phyloP scores from a whole-genome alignment of 345 rosid genomes.

The Populus davidiana region DNA sequence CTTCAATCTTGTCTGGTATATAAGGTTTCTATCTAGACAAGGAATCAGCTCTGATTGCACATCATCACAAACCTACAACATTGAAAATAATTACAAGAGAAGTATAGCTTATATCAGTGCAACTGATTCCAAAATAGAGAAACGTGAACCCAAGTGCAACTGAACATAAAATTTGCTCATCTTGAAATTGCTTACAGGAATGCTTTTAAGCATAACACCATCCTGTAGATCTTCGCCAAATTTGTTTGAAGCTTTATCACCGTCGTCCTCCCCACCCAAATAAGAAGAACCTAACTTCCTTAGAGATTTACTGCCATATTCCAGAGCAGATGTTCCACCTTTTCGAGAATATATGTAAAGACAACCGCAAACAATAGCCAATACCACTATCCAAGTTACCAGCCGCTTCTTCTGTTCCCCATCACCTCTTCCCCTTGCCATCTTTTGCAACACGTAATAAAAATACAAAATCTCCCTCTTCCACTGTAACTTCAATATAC shows the following conservation, averaged over 20 bases:
- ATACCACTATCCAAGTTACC: conserved; percentile 47
- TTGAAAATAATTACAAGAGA: not conserved
- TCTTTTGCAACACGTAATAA: not conserved
- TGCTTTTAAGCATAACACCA: conserved; percentile 54
- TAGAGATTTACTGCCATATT: conserved; percentile 61
- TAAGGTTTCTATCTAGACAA: conserved; percentile 80
- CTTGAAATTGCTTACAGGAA: conserved; percentile 59
- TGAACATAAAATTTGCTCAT: not conserved
- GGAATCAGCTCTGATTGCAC: conserved; percentile 85
- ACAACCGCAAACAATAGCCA: conserved; percentile 61
- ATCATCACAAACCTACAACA: conserved; percentile 64
- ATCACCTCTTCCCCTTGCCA: conserved; percentile 83
- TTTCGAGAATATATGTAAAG: conserved; percentile 63
- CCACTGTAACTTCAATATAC: not conserved
- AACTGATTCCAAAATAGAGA: not conserved
- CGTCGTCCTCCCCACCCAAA: conserved; percentile 76
- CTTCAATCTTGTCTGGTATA: conserved; percentile 74
- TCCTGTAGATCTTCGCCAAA: conserved; percentile 47
- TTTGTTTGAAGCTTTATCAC: conserved; percentile 48
- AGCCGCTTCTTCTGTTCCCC: conserved; percentile 83
- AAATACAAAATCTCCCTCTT: not conserved
- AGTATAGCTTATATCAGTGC: not conserved
- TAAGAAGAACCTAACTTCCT: conserved; percentile 79
- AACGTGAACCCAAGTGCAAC: not conserved
- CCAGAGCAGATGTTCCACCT: conserved; percentile 66